Base-by-base conservation (phyloP, 2,329 filamentous ascomycete species). In the Penicillium decumbens region DNA sequence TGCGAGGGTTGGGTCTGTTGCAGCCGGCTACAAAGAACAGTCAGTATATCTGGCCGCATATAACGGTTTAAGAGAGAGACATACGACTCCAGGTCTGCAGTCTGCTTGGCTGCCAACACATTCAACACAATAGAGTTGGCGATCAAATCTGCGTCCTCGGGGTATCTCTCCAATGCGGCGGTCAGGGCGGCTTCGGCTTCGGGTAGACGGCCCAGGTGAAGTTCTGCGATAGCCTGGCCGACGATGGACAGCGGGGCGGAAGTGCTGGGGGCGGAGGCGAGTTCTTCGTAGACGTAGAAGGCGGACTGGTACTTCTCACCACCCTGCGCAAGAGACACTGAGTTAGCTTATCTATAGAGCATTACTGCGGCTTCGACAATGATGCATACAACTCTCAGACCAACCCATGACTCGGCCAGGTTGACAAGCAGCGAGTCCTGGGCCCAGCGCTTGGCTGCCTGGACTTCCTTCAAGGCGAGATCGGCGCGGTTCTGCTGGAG, bases 261-360 rank as follows among this genome's bases (percentile, higher is more conserved):
- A 15, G 88, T 90, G 28, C 88, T 84, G 2, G 90, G 86, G 25
- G 88, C 85, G 66, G 95, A 89, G 4, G 93, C 92, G 42, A 97
- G 82, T 72, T 98, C 93, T 73, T 97, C 92, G 65, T 89, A 97
- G 53, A 97, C 92, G 77, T 98, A 97, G 73, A 95, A 97, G 15
- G 92, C 86, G 66, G 93, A 88, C 66, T 97, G 93, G 73, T 97
- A 97, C 70, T 89, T 93, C 61, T 95, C 90, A 59, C 91, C 91
- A 65, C 92, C 92, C 87, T 95, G 53, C 29, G 18, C 0, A 35
- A 28, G 23, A 25, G 12, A 20, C 2, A 25, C 0, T 7, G 7
- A 38, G 27, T 43, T n/a, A 24, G 13, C 27, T n/a, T 30, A 18
- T 24, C 7, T 13, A 12, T 25, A 33, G 3, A 7, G 25, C 1